These are phyloP conservation scores for Nakazawaea siamensis DNA, from an alignment of 805 yeast species.

Conservation along the genomic window DNA sequence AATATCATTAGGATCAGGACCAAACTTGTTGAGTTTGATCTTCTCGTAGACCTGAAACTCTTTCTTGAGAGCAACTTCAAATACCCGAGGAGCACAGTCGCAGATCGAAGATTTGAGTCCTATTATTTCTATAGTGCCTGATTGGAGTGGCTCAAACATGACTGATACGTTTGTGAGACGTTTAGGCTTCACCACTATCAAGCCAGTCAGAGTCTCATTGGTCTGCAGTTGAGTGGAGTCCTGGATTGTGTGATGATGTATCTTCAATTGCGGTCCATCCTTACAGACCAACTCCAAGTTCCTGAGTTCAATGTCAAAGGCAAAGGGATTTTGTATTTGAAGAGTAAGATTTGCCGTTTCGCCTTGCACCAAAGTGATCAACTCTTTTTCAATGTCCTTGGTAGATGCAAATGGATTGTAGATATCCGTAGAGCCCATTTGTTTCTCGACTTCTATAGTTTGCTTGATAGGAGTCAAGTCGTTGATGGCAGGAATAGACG, in stretches of 20 bases:
- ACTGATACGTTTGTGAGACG: slow-evolving; percentile 30
- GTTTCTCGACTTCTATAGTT: background rate
- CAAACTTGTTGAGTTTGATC: slow-evolving; percentile 15
- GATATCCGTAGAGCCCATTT: slow-evolving; percentile 10
- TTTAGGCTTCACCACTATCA: slow-evolving; percentile 28
- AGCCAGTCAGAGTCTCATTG: slow-evolving; percentile 12
- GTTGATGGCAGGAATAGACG: slow-evolving; percentile 23
- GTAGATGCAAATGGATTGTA: slow-evolving; percentile 41
- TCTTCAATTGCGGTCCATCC: slow-evolving; percentile 18
- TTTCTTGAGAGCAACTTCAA: slow-evolving; percentile 30
- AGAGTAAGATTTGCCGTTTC: slow-evolving; percentile 55
- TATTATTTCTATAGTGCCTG: slow-evolving; percentile 39
- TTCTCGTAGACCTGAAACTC: slow-evolving; percentile 16
- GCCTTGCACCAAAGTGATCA: slow-evolving; percentile 41
- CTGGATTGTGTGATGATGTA: slow-evolving; percentile 16
- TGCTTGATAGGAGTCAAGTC: slow-evolving; percentile 15
- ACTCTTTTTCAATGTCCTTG: slow-evolving; percentile 13
- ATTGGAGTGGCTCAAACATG: slow-evolving; percentile 36
- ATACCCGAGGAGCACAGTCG: slow-evolving; percentile 39
- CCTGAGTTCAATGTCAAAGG: slow-evolving; percentile 58
- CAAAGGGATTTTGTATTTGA: slow-evolving; percentile 70
- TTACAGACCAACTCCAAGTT: slow-evolving; percentile 28
- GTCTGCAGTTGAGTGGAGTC: background rate
- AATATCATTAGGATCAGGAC: background rate
- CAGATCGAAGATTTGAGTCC: slow-evolving; percentile 45